phyloP scores from a whole-genome alignment of 2,329 filamentous ascomycete species.

The Corynespora cassiicola region DNA sequence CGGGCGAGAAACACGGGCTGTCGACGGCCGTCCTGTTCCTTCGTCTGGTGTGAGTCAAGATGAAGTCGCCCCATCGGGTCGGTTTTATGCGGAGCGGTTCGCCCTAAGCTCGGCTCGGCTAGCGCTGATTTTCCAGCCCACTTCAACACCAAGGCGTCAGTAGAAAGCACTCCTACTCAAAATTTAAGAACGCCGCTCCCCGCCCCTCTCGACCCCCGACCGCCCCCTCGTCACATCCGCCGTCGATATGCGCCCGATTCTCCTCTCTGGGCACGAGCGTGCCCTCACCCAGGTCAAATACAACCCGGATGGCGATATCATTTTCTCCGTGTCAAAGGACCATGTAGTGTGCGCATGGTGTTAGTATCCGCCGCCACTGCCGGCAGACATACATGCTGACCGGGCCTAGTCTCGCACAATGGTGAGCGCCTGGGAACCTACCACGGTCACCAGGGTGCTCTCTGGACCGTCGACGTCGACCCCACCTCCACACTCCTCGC shows the following conservation, averaged over 20 bases:
- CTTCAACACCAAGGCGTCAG: conserved; percentile 33
- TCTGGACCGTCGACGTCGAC: conserved; percentile 98
- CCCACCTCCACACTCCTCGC: conserved; percentile 90
- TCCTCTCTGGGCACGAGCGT: conserved; percentile 95
- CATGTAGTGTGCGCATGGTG: conserved; percentile 96
- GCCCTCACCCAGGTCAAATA: conserved; percentile 94
- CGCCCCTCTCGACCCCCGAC: conserved; percentile 21
- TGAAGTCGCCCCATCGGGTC: too few species aligned
- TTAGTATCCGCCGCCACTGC: conserved; percentile 24
- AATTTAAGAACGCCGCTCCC: conserved; percentile 34
- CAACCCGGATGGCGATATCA: conserved; percentile 85
- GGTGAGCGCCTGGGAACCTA: conserved; percentile 95
- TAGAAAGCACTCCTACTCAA: conserved; percentile 33
- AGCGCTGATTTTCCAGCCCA: conserved; percentile 27
- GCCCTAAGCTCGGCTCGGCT: conserved; percentile 24
- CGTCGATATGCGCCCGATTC: conserved; percentile 84
- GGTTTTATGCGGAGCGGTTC: conserved; percentile 13
- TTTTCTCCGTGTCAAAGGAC: conserved; percentile 96
- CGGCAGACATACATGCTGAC: conserved; percentile 24
- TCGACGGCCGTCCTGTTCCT: too few species aligned
- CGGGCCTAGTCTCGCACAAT: conserved; percentile 74
- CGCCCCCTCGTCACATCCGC: conserved; percentile 11
- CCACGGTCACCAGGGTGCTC: conserved; percentile 93
- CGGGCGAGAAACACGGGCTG: too few species aligned
- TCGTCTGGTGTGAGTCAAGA: too few species aligned